Conservation (phyloP, 2,329 filamentous ascomycete genomes). For the Epichloe glyceriae region DNA sequence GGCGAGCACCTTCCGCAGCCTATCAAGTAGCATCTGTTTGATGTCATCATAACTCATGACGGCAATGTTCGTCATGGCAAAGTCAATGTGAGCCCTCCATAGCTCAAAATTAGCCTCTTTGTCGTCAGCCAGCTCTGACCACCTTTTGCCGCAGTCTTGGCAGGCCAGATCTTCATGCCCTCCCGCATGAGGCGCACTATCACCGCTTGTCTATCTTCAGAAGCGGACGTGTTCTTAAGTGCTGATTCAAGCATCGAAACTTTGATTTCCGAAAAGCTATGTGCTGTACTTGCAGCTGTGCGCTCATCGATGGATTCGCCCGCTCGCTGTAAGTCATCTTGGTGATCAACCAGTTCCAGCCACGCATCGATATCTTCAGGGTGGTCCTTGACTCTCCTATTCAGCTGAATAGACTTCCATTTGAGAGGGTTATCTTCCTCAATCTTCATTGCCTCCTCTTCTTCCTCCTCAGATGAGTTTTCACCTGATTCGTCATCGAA, state of each 20-base stretch:
- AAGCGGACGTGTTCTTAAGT: conserved; percentile 38
- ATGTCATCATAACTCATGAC: conserved; percentile 57
- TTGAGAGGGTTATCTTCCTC: conserved; percentile 32
- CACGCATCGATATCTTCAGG: conserved; percentile 60
- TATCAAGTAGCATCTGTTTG: conserved; percentile 44
- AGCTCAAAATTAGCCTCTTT: conserved; percentile 35
- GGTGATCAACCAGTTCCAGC: conserved; percentile 67
- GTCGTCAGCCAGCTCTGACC: conserved; percentile 37
- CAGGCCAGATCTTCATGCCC: conserved; percentile 61
- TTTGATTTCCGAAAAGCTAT: conserved; percentile 65
- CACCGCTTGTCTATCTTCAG: conserved; percentile 43
- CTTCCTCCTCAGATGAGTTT: conserved; percentile 24
- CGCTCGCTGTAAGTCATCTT: conserved; percentile 51
- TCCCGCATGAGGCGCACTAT: conserved; percentile 60
- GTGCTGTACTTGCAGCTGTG: conserved; percentile 45
- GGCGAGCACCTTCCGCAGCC: conserved; percentile 20
- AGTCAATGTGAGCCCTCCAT: conserved; percentile 64
- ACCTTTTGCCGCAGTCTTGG: conserved; percentile 47
- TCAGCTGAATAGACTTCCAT: conserved; percentile 47
- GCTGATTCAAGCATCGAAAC: conserved; percentile 71
- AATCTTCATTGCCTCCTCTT: conserved; percentile 19
- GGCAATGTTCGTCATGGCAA: conserved; percentile 54
- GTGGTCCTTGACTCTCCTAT: conserved; percentile 47
- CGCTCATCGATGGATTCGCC: conserved; percentile 30
- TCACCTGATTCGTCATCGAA: conserved; percentile 38